Percentiles rank a stretch among this genome's conserved stretches.
These are phyloP conservation scores for Termitomyces sp. DNA, from an alignment of 1,284 basidiomycete genomes.

Conservation along the genomic window DNA sequence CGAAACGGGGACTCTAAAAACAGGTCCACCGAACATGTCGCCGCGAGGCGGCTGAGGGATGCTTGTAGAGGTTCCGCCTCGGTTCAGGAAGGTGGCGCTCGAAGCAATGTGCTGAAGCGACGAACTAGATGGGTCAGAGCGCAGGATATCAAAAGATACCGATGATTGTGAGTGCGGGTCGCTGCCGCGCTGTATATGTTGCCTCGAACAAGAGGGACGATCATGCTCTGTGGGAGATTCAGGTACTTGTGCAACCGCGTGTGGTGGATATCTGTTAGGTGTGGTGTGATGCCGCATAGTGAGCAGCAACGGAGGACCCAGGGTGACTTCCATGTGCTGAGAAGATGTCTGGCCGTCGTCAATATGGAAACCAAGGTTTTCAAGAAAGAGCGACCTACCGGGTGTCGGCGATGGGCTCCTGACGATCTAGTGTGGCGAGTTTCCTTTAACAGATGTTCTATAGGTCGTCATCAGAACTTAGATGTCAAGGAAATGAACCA, in stretches of 20 bases:
- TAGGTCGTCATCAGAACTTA: neutral
- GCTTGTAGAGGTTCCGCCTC: slow-evolving; percentile 12
- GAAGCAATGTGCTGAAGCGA: slow-evolving; percentile 43
- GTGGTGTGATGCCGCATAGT: slow-evolving; percentile 4
- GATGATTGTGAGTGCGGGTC: slow-evolving; percentile 11
- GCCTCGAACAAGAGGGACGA: neutral
- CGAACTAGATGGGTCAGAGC: slow-evolving; percentile 34
- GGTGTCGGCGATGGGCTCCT: neutral
- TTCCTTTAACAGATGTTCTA: slow-evolving; percentile 25
- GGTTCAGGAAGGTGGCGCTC: slow-evolving; percentile 32
- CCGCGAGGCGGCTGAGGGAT: slow-evolving; percentile 4
- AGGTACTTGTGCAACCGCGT: neutral
- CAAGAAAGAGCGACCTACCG: neutral
- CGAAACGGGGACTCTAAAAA: slow-evolving; percentile 30
- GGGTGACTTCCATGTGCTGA: neutral
- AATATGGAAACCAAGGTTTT: neutral
- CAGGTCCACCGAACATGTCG: slow-evolving; percentile 28
- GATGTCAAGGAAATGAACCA: neutral
- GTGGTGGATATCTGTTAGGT: neutral
- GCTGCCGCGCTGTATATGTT: neutral
- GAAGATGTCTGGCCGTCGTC: neutral
- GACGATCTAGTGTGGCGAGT: slow-evolving; percentile 8
- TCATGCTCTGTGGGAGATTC: neutral
- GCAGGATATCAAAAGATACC: slow-evolving; percentile 35
- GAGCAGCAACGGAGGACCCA: neutral